phyloP scores from a whole-genome alignment of 441 rosid species.

The Brassica balearica region DNA sequence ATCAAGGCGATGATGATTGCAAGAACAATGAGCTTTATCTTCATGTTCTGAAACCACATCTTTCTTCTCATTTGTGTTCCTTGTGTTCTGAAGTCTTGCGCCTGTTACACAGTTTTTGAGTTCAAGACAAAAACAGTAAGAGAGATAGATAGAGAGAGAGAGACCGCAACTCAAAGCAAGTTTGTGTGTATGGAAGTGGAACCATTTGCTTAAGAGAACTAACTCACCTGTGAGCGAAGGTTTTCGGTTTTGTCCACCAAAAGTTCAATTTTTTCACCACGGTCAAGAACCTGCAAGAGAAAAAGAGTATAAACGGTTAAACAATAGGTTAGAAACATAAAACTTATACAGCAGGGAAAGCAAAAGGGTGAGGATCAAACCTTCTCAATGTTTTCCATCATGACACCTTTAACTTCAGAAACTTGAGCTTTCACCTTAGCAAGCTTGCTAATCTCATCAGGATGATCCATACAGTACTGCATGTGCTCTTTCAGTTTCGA shows the following conservation, averaged over 20 bases:
- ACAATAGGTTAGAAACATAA: too few relatives aligned
- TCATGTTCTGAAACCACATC: constrained; percentile 90
- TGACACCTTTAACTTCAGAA: constrained; percentile 69
- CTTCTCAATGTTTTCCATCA: constrained; percentile 81
- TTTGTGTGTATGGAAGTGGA: too few relatives aligned
- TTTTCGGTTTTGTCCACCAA: constrained; percentile 97
- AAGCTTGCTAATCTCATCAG: constrained; percentile 70
- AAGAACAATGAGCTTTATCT: constrained; percentile 70
- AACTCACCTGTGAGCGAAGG: constrained; percentile 82
- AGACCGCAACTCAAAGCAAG: neutral
- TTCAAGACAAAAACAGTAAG: constrained; percentile 1
- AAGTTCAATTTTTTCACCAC: constrained; percentile 91
- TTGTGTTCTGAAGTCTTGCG: constrained; percentile 64
- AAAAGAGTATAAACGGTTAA: too few relatives aligned
- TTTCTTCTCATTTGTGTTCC: constrained; percentile 70
- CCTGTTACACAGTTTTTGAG: constrained; percentile 47
- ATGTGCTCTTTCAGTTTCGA: constrained; percentile 67
- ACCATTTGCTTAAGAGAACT: constrained; percentile 26
- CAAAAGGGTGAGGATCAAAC: constrained; percentile 29
- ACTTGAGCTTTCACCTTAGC: constrained; percentile 70
- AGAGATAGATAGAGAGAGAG: neutral
- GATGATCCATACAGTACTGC: constrained; percentile 64
- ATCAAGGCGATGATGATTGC: constrained; percentile 71
- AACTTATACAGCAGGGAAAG: too few relatives aligned
- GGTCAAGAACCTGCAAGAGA: constrained; percentile 80